Evolutionary conservation across 345 rosid species (phyloP).

Genomic region (Hypericum perforatum): DNA sequence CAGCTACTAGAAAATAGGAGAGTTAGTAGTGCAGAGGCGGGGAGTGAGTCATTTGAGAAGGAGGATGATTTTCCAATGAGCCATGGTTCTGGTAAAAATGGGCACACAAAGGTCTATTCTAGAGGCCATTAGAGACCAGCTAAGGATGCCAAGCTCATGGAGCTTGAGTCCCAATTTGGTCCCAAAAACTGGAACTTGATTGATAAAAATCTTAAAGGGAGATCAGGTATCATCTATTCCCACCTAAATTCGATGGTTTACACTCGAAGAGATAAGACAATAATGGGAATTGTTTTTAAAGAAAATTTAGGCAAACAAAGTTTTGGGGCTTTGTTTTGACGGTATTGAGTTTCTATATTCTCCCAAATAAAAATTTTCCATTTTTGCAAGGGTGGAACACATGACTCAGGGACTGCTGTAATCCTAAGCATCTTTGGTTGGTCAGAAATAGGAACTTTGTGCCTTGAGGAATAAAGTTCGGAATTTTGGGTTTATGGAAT

Average conservation of each 20-base stretch:
- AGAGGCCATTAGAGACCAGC: conserved; percentile 96
- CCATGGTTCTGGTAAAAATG: conserved; percentile 19
- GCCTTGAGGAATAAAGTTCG: no score
- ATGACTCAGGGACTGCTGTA: no score
- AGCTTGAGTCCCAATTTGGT: conserved; percentile 63
- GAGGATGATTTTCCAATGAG: conserved; percentile 17
- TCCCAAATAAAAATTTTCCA: no score
- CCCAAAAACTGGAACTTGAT: conserved; percentile 97
- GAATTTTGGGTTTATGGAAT: neutral
- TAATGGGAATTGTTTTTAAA: no score
- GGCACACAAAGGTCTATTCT: conserved; percentile 39
- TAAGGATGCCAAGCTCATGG: conserved; percentile 76
- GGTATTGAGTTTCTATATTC: no score
- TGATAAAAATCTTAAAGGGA: conserved; percentile 72
- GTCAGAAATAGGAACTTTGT: no score
- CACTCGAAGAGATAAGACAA: neutral
- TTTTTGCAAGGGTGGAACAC: no score
- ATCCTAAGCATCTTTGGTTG: no score
- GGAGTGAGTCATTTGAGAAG: conserved; percentile 14
- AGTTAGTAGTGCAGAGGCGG: conserved; percentile 12
- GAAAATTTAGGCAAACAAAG: no score
- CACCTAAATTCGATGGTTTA: neutral
- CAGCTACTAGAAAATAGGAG: conserved; percentile 21
- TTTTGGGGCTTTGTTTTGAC: no score
- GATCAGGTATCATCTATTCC: conserved; percentile 50